Conservation (phyloP, 345 rosid species). For the Gossypium thurberi region DNA sequence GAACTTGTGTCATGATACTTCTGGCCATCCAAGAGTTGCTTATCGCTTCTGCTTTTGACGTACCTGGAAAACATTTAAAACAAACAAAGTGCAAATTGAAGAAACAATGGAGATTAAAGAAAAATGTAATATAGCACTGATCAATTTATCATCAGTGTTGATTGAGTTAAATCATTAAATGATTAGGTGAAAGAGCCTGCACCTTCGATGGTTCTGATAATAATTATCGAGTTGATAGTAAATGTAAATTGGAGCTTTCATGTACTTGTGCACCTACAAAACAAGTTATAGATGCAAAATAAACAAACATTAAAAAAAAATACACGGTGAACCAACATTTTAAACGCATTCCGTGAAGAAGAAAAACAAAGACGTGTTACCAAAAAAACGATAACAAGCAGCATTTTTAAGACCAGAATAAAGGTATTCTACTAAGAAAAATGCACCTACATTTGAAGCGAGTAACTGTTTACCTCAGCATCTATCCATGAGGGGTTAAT, state of each 20-base stretch:
- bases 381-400: background rate
- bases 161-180: conserved; percentile 3
- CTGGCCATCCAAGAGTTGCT: conserved; percentile 55
- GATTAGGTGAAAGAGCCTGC: conserved; percentile 19
- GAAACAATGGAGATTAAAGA: background rate
- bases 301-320: conserved; percentile 8
- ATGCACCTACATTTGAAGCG: background rate
- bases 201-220: conserved; percentile 83
- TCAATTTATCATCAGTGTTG: background rate
- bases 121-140: background rate
- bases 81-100: background rate
- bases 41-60: conserved; percentile 80
- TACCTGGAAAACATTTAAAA: conserved; percentile 38
- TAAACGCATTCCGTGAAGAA: background rate
- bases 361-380: background rate
- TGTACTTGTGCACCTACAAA: conserved; percentile 56
- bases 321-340: background rate
- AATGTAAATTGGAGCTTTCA: conserved; percentile 79
- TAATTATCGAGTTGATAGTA: conserved; percentile 87
- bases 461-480: background rate
- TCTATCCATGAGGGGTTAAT: too few relatives aligned
- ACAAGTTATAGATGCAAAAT: conserved; percentile 4
- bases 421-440: background rate
- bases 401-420: background rate
- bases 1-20: conserved; percentile 44